phyloP scores from a whole-genome alignment of 805 yeast genomes.

The Wickerhamomyces ciferrii region DNA sequence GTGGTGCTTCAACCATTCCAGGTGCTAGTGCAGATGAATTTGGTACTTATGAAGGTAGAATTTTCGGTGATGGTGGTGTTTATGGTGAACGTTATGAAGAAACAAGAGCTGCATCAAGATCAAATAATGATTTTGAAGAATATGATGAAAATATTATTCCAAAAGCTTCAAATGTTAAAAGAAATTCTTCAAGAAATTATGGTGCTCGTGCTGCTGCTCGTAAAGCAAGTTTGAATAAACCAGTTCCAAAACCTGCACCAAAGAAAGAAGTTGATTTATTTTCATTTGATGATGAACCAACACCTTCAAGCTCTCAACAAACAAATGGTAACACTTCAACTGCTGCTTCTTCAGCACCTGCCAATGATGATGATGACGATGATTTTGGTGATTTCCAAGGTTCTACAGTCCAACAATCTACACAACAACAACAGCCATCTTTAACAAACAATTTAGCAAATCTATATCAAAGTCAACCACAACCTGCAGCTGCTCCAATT shows the following conservation, averaged over 20 bases:
- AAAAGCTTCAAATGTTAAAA: constrained; percentile 30
- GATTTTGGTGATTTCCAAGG: constrained; percentile 80
- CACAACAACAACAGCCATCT: constrained; percentile 12
- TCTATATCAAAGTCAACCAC: constrained; percentile 22
- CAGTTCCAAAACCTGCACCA: constrained; percentile 22
- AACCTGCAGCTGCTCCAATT: constrained; percentile 9
- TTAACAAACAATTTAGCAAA: constrained; percentile 23
- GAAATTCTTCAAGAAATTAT: constrained; percentile 10
- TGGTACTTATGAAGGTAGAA: constrained; percentile 39
- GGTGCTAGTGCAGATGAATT: constrained; percentile 45
- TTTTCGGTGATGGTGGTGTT: constrained; percentile 70
- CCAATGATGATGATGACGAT: constrained; percentile 53
- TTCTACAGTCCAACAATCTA: constrained; percentile 33
- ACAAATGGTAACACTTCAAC: constrained; percentile 9
- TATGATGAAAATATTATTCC: constrained; percentile 35
- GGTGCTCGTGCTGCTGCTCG: constrained; percentile 22
- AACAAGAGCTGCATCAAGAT: constrained; percentile 33
- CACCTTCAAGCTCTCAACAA: constrained; percentile 6
- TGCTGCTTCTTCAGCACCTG: constrained; percentile 17
- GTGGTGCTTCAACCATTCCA: constrained; percentile 31
- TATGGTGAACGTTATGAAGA: constrained; percentile 64
- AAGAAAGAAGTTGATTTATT: constrained; percentile 42
- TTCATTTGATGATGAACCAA: constrained; percentile 33
- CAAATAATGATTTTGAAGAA: constrained; percentile 49
- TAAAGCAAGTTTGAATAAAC: constrained; percentile 25